phyloP scores from a whole-genome alignment of 2,329 filamentous ascomycete genomes.

The Ophiostoma sp. region DNA sequence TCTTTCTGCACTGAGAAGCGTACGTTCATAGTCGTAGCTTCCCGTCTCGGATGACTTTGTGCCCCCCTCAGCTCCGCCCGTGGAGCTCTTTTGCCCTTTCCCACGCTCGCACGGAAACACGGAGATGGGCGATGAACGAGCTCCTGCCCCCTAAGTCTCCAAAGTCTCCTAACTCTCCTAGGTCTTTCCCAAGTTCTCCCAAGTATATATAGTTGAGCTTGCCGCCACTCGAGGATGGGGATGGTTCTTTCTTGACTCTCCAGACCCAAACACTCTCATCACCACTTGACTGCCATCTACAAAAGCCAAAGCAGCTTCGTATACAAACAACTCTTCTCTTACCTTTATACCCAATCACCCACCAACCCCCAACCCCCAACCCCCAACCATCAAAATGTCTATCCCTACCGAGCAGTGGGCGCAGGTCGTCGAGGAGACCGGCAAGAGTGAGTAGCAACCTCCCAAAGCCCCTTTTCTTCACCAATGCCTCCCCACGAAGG shows the following conservation, averaged over 20 bases:
- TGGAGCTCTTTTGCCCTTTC: background rate
- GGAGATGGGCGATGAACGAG: background rate
- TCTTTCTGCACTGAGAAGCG: background rate
- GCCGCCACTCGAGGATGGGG: background rate
- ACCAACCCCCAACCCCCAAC: slow-evolving; percentile 13
- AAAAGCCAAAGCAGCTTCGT: background rate
- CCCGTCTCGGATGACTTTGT: slow-evolving; percentile 8
- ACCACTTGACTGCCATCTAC: background rate
- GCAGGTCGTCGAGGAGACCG: slow-evolving; percentile 81
- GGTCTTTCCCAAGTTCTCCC: background rate
- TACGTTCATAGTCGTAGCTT: slow-evolving; percentile 18
- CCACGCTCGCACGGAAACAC: slow-evolving; percentile 16
- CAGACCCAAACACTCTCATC: slow-evolving; percentile 15
- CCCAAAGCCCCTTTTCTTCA: background rate
- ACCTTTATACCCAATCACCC: slow-evolving; percentile 9
- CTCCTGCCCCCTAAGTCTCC: background rate
- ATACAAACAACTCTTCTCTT: background rate
- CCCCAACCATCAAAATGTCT: slow-evolving; percentile 39
- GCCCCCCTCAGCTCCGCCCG: slow-evolving; percentile 3
- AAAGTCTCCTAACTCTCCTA: too few species aligned
- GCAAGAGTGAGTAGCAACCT: slow-evolving; percentile 58
- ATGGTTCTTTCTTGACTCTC: background rate
- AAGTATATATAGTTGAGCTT: slow-evolving; percentile 25
- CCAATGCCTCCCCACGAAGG: background rate
- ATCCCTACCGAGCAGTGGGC: slow-evolving; percentile 88